Evolutionary conservation across 192 early-diverging fungal genomes (phyloP), one percentile per base, ranked within the genome.

Genomic region (Cladochytrium replicatum): DNA sequence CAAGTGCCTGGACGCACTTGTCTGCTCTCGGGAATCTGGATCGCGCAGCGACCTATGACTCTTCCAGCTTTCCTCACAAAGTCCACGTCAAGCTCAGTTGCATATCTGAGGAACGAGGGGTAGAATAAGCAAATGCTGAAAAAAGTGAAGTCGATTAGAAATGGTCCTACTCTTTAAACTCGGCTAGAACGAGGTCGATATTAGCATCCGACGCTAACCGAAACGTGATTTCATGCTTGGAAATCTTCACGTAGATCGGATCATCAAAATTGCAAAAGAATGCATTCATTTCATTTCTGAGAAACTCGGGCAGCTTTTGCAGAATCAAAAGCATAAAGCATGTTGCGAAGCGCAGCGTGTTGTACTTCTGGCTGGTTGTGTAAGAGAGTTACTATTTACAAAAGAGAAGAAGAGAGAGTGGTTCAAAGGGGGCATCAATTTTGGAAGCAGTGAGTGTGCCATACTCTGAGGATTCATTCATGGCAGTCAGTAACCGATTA

Each of bases 251-350:
- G 66, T 96, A 97, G 56, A 94, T 92, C 6, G 96, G 92, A 63
- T 99, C 96, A 63, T 94, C 89, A 71, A 96, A 97, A 61, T 99
- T 97, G 81, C 93, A 96, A 60, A 96, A 99, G 67, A 99, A 99
- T n/a, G 91, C 89, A 46, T 91, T 90, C 60, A 96, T 81, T 63
- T 99, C 91, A 49, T 86, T 86, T 42, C 82, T 83, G 41, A 99
- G 71, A 19, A 96, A 74, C 6, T 89, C 86, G 1, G 92, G 92
- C 55, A 85, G 78, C 48, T 78, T 71, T 67, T 99, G 91, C 42
- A 99, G 80, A 34, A 99, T 81, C 13, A 99, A 72, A 30, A 90
- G 78, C n/a, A n/a, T n/a, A n/a, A n/a, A n/a, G n/a, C 56, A 96
- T 99, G 66, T 99, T 99, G 41, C 93, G 80, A 53, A 99, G 75